Percentiles rank a stretch among this genome's conserved stretches.
Evolutionary conservation across 768 basidiomycete genomes (phyloP).

Genomic region (Nidula microcarpa): DNA sequence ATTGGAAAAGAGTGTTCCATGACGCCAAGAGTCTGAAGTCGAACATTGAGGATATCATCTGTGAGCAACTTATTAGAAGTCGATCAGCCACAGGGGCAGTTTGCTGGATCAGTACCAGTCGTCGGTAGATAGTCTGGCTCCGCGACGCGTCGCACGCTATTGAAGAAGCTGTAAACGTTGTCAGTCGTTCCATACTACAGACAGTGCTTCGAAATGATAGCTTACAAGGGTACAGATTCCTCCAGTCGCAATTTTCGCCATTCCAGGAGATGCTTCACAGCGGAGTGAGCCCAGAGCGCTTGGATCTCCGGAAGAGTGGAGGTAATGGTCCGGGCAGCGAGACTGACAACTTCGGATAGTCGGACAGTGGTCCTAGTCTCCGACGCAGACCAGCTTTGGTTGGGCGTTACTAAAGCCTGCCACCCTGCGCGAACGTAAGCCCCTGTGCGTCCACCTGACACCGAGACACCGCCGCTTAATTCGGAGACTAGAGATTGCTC

Average conservation of each 20-base stretch:
- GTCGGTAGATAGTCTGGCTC: slow-evolving; percentile 69
- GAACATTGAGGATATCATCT: slow-evolving; percentile 80
- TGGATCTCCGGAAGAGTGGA: slow-evolving; percentile 48
- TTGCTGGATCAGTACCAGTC: slow-evolving; percentile 41
- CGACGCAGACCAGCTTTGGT: slow-evolving; percentile 30
- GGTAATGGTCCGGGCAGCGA: slow-evolving; percentile 56
- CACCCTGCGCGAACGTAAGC: slow-evolving; percentile 72
- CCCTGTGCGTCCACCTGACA: slow-evolving; percentile 56
- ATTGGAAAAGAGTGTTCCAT: slow-evolving; percentile 75
- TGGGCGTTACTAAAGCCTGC: slow-evolving; percentile 52
- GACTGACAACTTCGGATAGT: slow-evolving; percentile 40
- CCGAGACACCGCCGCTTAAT: slow-evolving; percentile 60
- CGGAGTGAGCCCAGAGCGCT: slow-evolving; percentile 68
- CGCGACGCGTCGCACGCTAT: slow-evolving; percentile 60
- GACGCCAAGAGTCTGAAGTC: slow-evolving; percentile 77
- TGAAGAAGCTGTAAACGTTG: slow-evolving; percentile 55
- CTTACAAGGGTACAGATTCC: slow-evolving; percentile 76
- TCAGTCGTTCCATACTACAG: slow-evolving; percentile 5
- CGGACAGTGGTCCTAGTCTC: slow-evolving; percentile 15
- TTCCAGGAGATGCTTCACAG: slow-evolving; percentile 53
- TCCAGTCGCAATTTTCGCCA: slow-evolving; percentile 63
- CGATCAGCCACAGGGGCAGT: background rate
- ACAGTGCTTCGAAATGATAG: slow-evolving; percentile 7
- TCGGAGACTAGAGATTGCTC: slow-evolving; percentile 69
- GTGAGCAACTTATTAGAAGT: background rate